These are phyloP conservation scores for Epichloe bromicola DNA, from an alignment of 2,329 filamentous ascomycete species.

Conservation along the genomic window DNA sequence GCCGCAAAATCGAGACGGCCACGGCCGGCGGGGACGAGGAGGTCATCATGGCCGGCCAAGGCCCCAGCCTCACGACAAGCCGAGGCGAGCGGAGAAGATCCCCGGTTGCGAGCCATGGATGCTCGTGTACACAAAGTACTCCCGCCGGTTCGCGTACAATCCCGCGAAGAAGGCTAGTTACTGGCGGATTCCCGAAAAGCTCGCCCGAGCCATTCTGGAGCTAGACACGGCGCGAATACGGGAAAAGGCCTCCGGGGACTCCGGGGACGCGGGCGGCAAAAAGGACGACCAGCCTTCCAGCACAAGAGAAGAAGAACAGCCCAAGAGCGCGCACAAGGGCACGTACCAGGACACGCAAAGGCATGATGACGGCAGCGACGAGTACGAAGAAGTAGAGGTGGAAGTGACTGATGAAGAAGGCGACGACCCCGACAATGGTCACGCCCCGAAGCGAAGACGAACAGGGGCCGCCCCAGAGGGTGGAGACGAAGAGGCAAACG, in stretches of 20 bases:
- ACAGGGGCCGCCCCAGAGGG: constrained; percentile 43
- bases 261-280: constrained; percentile 10
- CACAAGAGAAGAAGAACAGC: background rate
- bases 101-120: constrained; percentile 79
- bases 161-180: constrained; percentile 74
- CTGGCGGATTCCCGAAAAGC: constrained; percentile 85
- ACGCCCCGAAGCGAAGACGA: constrained; percentile 50
- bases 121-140: constrained; percentile 83
- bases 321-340: background rate
- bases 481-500: constrained; percentile 26
- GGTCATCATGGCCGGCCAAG: constrained; percentile 45
- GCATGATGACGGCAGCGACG: constrained; percentile 43
- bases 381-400: constrained; percentile 61
- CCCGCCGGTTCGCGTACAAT: constrained; percentile 84
- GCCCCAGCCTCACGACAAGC: constrained; percentile 64
- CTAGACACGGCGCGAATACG: constrained; percentile 61
- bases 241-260: constrained; percentile 32
- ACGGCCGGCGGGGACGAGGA: constrained; percentile 24
- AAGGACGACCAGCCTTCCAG: background rate
- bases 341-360: constrained; percentile 16
- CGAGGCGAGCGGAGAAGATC: constrained; percentile 65
- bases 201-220: constrained; percentile 64
- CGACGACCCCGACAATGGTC: constrained; percentile 25
- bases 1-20: constrained; percentile 20
- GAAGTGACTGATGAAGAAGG: constrained; percentile 43